These are phyloP conservation scores for Dendrobium huoshanense DNA, from an alignment of 106 monocot genomes.

Conservation along the genomic window DNA sequence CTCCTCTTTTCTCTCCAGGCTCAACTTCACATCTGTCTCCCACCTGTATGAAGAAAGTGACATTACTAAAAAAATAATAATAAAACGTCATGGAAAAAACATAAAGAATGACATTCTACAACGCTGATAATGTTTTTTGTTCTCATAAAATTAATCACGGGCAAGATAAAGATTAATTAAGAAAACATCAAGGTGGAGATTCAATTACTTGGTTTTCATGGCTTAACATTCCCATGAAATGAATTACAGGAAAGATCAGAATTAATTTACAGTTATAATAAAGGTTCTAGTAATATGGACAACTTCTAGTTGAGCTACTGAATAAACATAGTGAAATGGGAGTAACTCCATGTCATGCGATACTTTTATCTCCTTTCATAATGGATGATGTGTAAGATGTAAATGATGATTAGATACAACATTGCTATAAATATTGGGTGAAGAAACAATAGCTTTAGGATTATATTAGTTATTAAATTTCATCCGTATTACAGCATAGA, in stretches of 20 bases:
- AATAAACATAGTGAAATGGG: not conserved
- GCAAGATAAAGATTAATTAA: not conserved
- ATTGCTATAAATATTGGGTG: not conserved
- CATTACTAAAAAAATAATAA: not conserved
- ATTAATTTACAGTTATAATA: not conserved
- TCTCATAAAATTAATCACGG: not conserved
- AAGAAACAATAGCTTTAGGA: not conserved
- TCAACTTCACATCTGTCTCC: constrained; percentile 95
- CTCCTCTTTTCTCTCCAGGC: constrained; percentile 84
- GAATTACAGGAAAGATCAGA: not conserved
- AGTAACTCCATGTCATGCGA: not conserved
- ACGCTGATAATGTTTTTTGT: not conserved
- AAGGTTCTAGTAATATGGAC: not conserved
- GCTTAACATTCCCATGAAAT: constrained; percentile 2
- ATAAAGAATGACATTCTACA: not conserved
- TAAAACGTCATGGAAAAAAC: not conserved
- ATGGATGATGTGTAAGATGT: not conserved
- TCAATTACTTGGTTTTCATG: not conserved
- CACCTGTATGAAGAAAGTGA: constrained; percentile 32
- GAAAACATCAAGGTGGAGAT: not conserved
- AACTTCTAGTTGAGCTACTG: not conserved
- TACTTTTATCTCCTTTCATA: not conserved
- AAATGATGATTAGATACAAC: not conserved
- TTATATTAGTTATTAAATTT: not conserved
- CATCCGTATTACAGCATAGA: not conserved